These are phyloP conservation scores for Tetradesmus obliquus DNA, from an alignment of 139 green algal genomes.

Conservation along the genomic window DNA sequence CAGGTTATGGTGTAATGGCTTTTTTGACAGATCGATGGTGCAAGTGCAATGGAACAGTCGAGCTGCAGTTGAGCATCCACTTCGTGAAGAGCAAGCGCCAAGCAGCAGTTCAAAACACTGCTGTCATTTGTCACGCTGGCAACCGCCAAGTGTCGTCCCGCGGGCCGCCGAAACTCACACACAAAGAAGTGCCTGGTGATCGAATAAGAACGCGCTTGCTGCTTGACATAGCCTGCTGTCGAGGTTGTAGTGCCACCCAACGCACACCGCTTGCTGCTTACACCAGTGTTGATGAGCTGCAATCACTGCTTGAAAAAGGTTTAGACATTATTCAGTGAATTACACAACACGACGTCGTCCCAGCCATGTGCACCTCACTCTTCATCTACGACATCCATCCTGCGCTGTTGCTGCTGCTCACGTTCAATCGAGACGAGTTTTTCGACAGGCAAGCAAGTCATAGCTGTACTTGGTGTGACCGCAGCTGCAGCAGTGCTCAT, in stretches of 20 bases:
- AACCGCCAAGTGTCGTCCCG: neutral
- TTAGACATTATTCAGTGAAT: neutral
- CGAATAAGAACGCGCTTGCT: neutral
- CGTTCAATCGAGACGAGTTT: slow-evolving; percentile 89
- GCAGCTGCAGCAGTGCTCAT: neutral
- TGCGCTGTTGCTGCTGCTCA: slow-evolving; percentile 65
- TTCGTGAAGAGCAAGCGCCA: neutral
- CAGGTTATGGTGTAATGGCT: too few relatives aligned
- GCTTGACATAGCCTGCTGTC: neutral
- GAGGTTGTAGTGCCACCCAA: neutral
- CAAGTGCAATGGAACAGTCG: too few relatives aligned
- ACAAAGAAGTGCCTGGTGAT: neutral
- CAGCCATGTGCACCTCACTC: slow-evolving; percentile 73
- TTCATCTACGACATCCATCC: slow-evolving; percentile 66
- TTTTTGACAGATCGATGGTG: too few relatives aligned
- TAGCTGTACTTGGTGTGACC: neutral
- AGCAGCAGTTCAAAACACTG: neutral
- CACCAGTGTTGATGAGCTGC: neutral
- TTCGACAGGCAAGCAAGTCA: slow-evolving; percentile 56
- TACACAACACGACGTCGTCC: neutral
- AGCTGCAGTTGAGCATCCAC: neutral
- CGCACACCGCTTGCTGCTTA: neutral
- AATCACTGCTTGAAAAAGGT: neutral
- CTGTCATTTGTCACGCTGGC: neutral
- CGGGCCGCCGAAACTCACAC: too few relatives aligned